These are phyloP conservation scores for Halophytophthora polymorphica DNA, from an alignment of 352 stramenopile species.

Conservation along the genomic window DNA sequence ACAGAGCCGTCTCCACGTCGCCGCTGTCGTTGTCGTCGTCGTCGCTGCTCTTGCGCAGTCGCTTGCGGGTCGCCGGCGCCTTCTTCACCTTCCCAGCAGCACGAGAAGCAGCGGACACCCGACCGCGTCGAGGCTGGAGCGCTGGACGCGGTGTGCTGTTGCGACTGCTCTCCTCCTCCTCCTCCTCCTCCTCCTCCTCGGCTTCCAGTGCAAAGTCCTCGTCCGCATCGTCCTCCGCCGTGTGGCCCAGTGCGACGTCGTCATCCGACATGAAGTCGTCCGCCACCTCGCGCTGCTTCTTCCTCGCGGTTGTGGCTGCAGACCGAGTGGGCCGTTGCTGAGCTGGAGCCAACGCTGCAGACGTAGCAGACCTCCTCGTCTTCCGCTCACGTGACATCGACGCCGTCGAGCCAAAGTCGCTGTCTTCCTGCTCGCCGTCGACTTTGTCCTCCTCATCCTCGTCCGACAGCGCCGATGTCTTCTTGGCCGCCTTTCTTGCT, in stretches of 20 bases:
- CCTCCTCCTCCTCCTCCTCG: conserved; percentile 44
- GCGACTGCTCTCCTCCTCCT: conserved; percentile 2
- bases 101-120: conserved; percentile 1
- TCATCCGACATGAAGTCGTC: conserved; percentile 41
- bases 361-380: conserved; percentile 1
- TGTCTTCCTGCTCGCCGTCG: conserved; percentile 22
- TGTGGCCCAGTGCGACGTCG: conserved; percentile 30
- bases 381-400: conserved; percentile 23
- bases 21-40: conserved; percentile 32
- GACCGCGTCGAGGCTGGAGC: conserved; percentile 10
- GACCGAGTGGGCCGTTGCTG: conserved; percentile 24
- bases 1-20: conserved; percentile 11
- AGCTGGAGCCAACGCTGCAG: not conserved
- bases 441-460: conserved; percentile 25
- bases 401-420: conserved; percentile 14
- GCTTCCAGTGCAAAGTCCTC: conserved; percentile 59
- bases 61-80: conserved; percentile 28
- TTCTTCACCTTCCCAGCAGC: conserved; percentile 19
- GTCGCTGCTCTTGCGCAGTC: conserved; percentile 35
- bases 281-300: conserved; percentile 13
- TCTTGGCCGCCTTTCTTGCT: conserved; percentile 14
- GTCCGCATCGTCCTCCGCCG: conserved; percentile 51
- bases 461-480: conserved; percentile 26
- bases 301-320: conserved; percentile 19
- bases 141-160: conserved; percentile 16